These are phyloP conservation scores for Oemleria cerasiformis DNA, from an alignment of 306 rosid species.

Conservation along the genomic window DNA sequence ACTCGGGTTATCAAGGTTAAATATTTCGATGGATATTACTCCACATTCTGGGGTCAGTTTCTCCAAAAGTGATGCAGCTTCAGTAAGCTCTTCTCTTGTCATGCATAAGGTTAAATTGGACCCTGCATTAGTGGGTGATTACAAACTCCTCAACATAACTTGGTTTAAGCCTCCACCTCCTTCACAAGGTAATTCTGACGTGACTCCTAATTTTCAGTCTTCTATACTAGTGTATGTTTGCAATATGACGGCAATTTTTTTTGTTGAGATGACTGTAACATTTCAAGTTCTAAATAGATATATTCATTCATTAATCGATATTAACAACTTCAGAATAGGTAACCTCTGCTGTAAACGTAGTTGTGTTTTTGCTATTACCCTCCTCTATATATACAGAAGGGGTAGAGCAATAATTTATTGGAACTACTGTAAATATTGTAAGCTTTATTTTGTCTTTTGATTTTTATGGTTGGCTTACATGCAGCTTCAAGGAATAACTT, in stretches of 20 bases:
- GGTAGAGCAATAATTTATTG: background rate
- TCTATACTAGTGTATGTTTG: slow-evolving; percentile 5
- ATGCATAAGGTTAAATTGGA: slow-evolving; percentile 65
- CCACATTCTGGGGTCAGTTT: slow-evolving; percentile 70
- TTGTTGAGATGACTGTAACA: background rate
- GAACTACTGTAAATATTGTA: background rate
- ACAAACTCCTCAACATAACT: slow-evolving; percentile 72
- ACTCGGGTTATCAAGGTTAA: slow-evolving; percentile 50
- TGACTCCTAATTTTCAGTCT: slow-evolving; percentile 8
- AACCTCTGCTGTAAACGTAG: background rate
- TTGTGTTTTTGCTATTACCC: background rate
- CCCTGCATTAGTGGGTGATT: slow-evolving; percentile 70
- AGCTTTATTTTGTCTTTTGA: background rate
- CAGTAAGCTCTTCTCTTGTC: slow-evolving; percentile 66
- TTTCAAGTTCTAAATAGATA: background rate
- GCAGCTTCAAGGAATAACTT: background rate
- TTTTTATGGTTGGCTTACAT: background rate
- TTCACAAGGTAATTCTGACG: slow-evolving; percentile 58
- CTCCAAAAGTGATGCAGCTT: slow-evolving; percentile 57
- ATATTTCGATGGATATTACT: slow-evolving; percentile 89
- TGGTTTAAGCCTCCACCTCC: slow-evolving; percentile 81
- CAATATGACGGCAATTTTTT: background rate
- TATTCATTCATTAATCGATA: background rate
- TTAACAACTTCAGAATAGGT: background rate
- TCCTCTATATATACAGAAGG: background rate